Evolutionary conservation across 176 grass and related monocot genomes (phyloP).

Genomic region (Microstegium vimineum): DNA sequence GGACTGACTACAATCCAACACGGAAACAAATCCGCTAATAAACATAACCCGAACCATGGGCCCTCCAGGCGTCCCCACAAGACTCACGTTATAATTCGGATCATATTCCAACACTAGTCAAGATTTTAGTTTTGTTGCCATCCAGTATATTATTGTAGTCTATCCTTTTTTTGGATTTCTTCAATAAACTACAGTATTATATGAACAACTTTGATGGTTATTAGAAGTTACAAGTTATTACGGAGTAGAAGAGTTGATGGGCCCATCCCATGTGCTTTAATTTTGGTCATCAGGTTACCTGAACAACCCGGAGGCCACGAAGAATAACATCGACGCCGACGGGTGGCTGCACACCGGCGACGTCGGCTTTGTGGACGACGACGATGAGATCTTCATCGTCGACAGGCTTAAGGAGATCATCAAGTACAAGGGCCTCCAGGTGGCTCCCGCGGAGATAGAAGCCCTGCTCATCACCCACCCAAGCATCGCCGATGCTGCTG

Average conservation of each 20-base stretch:
- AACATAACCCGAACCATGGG: too few relatives aligned
- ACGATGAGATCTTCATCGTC: conserved; percentile 87
- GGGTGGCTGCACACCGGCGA: conserved; percentile 82
- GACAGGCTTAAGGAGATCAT: conserved; percentile 82
- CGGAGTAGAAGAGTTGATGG: background rate
- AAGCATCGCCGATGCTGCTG: conserved; percentile 51
- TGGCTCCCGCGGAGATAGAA: conserved; percentile 63
- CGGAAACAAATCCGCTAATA: too few relatives aligned
- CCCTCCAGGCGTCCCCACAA: too few relatives aligned
- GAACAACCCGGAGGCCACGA: conserved; percentile 61
- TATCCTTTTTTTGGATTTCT: background rate
- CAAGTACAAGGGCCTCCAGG: conserved; percentile 82
- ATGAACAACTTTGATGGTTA: background rate
- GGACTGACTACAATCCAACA: too few relatives aligned
- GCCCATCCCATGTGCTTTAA: background rate
- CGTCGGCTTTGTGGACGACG: conserved; percentile 61
- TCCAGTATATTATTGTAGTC: background rate
- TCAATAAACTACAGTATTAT: background rate
- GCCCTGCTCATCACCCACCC: conserved; percentile 75
- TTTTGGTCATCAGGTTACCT: conserved; percentile 53
- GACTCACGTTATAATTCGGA: too few relatives aligned
- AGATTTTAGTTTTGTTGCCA: background rate
- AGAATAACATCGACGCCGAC: conserved; percentile 49
- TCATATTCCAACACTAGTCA: too few relatives aligned
- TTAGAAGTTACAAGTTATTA: background rate